A percentile compares a stretch with the other conserved stretches of the same genome.
phyloP scores from a whole-genome alignment of 371 early-diverging fungal genomes.

The Mucor lusitanicus region DNA sequence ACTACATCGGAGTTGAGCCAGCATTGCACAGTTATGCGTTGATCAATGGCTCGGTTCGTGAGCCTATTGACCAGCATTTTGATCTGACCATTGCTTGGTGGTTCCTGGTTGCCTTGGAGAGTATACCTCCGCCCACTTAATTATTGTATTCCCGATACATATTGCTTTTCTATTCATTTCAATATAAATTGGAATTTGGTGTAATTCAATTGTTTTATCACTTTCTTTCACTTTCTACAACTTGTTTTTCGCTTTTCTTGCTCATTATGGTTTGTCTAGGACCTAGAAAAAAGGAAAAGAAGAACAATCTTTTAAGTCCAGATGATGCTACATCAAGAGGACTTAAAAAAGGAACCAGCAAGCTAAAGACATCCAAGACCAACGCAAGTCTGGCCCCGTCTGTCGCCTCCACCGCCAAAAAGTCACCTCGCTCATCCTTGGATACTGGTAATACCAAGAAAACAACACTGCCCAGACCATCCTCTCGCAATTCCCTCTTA shows the following conservation, averaged over 20 bases:
- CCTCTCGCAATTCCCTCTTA: conserved; percentile 15
- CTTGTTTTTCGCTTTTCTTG: not conserved
- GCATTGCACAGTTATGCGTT: not conserved
- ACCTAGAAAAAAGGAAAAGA: conserved; percentile 33
- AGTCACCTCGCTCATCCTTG: conserved; percentile 15
- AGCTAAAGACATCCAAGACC: conserved; percentile 9
- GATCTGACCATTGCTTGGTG: not conserved
- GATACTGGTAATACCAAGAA: conserved; percentile 1
- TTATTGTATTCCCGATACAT: not conserved
- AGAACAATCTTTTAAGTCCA: conserved; percentile 16
- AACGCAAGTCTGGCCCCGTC: conserved; percentile 10
- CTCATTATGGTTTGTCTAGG: conserved; percentile 27
- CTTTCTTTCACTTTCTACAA: conserved; percentile 3
- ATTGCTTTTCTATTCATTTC: not conserved
- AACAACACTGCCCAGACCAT: conserved; percentile 11
- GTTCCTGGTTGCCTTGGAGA: not conserved
- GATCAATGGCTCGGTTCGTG: not conserved
- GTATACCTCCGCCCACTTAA: not conserved
- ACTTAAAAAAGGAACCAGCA: conserved; percentile 18
- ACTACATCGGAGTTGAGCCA: not conserved
- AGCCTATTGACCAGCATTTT: not conserved
- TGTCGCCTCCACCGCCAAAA: conserved; percentile 10
- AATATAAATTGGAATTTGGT: conserved; percentile 7
- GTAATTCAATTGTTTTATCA: conserved; percentile 7
- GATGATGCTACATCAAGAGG: conserved; percentile 17